Evolutionary conservation across 371 early-diverging fungal species (phyloP).

Genomic region (Zychaea mexicana): DNA sequence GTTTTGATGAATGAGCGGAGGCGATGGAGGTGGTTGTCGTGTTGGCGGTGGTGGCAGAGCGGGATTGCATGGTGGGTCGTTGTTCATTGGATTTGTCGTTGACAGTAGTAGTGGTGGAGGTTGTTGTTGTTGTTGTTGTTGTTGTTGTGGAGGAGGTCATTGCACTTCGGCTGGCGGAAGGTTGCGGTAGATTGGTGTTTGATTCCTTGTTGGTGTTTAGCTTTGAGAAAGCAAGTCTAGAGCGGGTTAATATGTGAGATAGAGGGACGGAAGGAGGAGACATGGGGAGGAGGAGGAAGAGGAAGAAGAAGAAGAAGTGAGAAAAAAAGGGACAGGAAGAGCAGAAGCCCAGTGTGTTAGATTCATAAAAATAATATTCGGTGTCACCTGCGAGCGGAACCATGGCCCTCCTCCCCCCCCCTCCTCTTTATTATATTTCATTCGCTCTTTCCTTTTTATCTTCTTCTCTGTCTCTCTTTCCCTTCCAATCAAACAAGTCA

Average conservation of each 20-base stretch:
- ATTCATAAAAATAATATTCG: background rate
- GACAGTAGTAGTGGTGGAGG: background rate
- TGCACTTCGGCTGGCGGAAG: slow-evolving; percentile 11
- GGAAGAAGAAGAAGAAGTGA: slow-evolving; percentile 8
- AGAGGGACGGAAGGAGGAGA: slow-evolving; percentile 21
- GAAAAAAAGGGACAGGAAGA: slow-evolving; percentile 5
- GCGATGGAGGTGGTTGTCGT: slow-evolving; percentile 3
- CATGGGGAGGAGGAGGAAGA: slow-evolving; percentile 14
- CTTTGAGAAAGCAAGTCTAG: slow-evolving; percentile 20
- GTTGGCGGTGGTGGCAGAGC: background rate
- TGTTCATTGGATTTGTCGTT: slow-evolving; percentile 7
- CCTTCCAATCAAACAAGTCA: background rate
- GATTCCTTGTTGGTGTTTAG: slow-evolving; percentile 14
- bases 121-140: background rate
- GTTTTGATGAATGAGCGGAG: background rate
- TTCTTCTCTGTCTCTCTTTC: background rate
- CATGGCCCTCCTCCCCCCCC: background rate
- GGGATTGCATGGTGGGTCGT: slow-evolving; percentile 17
- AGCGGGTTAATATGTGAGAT: slow-evolving; percentile 22
- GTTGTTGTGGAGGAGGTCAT: background rate
- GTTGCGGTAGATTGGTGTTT: slow-evolving; percentile 19
- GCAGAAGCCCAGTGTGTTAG: background rate
- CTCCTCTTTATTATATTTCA: too few species aligned
- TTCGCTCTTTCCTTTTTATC: too few species aligned
- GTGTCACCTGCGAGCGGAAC: slow-evolving; percentile 1